phyloP scores from a whole-genome alignment of 257 asterid species.

The Oldenlandia corymbosa region DNA sequence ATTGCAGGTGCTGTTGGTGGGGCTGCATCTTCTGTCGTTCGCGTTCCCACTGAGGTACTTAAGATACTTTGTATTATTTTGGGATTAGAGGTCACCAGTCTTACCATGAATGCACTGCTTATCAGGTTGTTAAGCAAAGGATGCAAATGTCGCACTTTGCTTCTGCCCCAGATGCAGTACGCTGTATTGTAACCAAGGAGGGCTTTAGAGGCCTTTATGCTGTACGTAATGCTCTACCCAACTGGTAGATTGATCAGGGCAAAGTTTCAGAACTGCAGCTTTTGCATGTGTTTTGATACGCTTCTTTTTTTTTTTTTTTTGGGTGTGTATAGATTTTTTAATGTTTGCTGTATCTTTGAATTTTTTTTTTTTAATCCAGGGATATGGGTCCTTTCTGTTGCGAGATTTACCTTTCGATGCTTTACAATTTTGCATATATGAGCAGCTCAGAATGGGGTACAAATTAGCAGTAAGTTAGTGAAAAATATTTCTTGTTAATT shows the following conservation, averaged over 20 bases:
- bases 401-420: constrained; percentile 78
- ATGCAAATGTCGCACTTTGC: constrained; percentile 63
- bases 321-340: neutral
- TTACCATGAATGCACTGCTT: constrained; percentile 12
- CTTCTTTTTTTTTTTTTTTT: too few relatives aligned
- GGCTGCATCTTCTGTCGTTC: constrained; percentile 60
- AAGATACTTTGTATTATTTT: constrained; percentile 2
- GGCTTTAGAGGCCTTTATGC: constrained; percentile 65
- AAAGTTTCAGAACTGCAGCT: neutral
- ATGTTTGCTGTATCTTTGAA: neutral
- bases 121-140: constrained; percentile 68
- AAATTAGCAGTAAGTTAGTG: constrained; percentile 53
- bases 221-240: constrained; percentile 28
- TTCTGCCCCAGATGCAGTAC: constrained; percentile 58
- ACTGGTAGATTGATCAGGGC: constrained; percentile 2
- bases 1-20: constrained; percentile 74
- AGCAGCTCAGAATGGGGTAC: constrained; percentile 61
- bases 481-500: neutral
- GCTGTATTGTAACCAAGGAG: constrained; percentile 53
- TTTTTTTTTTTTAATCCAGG: constrained; percentile 31
- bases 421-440: constrained; percentile 61
- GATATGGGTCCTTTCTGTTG: constrained; percentile 61
- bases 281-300: constrained; percentile 4
- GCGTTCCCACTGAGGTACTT: constrained; percentile 69
- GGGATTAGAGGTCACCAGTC: constrained; percentile 4